These are phyloP conservation scores for Eucalyptus curtisii DNA, from an alignment of 345 rosid genomes.

Conservation along the genomic window DNA sequence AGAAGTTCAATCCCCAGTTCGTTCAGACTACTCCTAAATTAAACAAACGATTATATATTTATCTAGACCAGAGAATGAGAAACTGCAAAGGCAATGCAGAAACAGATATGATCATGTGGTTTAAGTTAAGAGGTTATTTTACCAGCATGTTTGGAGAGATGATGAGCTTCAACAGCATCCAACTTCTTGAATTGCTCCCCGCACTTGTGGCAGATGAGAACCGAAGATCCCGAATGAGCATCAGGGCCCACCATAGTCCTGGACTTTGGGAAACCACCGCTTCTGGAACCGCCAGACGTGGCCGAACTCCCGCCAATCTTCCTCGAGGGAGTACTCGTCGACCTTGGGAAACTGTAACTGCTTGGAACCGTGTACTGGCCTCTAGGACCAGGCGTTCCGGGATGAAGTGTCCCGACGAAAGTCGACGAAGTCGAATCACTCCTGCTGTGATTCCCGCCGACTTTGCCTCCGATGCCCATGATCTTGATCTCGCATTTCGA, in stretches of 20 bases:
- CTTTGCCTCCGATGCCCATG: not conserved
- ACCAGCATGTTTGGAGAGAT: conserved; percentile 60
- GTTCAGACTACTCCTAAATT: not conserved
- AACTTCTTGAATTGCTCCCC: conserved; percentile 20
- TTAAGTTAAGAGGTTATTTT: not conserved
- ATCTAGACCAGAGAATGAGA: not conserved
- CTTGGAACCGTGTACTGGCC: not conserved
- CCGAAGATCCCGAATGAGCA: not conserved
- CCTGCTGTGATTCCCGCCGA: not conserved
- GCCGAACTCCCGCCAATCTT: not conserved
- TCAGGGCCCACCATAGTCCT: not conserved
- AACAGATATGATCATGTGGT: not conserved
- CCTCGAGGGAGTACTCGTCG: not conserved
- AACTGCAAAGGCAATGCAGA: not conserved
- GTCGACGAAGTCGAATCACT: conserved; percentile 1
- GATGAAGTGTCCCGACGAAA: conserved; percentile 5
- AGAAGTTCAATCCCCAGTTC: not conserved
- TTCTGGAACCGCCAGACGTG: not conserved
- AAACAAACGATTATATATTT: not conserved
- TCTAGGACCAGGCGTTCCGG: conserved; percentile 12
- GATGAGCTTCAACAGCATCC: conserved; percentile 41
- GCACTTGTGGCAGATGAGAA: conserved; percentile 36
- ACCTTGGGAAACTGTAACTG: not conserved
- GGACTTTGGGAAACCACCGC: not conserved
- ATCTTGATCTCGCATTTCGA: conserved; percentile 22